phyloP scores from a whole-genome alignment of 2,329 filamentous ascomycete species.

The Aspergillus calidoustus region DNA sequence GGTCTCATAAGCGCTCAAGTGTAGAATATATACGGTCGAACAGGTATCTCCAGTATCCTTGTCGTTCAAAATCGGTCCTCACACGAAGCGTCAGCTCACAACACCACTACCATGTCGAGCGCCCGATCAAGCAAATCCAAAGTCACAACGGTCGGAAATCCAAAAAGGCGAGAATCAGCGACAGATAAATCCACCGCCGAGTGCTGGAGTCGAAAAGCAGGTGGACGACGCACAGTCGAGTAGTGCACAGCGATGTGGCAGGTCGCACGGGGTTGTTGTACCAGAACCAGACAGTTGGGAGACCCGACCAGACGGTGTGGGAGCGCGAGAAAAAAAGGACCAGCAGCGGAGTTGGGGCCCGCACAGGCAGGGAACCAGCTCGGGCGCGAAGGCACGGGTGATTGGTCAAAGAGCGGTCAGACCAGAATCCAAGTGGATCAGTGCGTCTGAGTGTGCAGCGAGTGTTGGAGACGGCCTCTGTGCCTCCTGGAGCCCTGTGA shows the following conservation, averaged over 20 bases:
- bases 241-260: slow-evolving; percentile 15
- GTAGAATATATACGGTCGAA: background rate
- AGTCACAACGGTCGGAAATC: background rate
- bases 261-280: slow-evolving; percentile 25
- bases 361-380: slow-evolving; percentile 17
- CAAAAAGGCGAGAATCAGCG: background rate
- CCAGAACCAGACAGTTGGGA: slow-evolving; percentile 33
- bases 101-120: slow-evolving; percentile 5
- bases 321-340: slow-evolving; percentile 22
- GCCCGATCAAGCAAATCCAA: background rate
- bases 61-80: slow-evolving; percentile 1
- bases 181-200: background rate
- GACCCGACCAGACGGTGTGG: slow-evolving; percentile 28
- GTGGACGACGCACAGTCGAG: background rate
- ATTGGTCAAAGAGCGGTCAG: slow-evolving; percentile 30
- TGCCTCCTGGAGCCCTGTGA: background rate
- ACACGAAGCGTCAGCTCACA: background rate
- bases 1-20: background rate
- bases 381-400: slow-evolving; percentile 16
- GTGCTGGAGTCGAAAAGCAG: background rate
- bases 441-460: background rate
- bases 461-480: background rate
- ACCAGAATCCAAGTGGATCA: slow-evolving; percentile 20
- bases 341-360: slow-evolving; percentile 13
- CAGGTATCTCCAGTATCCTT: background rate